Evolutionary conservation across 1,139 yeast genomes (phyloP).

Genomic region (Blastobotrys serpentis): DNA sequence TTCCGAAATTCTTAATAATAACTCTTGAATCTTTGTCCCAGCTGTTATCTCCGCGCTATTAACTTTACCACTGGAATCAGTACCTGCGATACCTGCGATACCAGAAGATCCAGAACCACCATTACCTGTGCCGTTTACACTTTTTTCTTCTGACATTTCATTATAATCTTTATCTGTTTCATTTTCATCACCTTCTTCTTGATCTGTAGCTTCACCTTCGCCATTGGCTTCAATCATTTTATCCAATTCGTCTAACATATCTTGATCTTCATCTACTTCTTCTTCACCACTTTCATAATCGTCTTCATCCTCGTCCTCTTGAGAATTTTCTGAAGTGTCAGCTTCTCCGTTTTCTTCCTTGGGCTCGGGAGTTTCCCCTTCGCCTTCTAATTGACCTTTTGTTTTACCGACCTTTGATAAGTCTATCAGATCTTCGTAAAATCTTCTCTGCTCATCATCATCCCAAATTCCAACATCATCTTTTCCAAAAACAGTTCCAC

Average conservation of each 20-base stretch:
- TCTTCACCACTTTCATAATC: conserved; percentile 20
- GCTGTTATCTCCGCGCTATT: conserved; percentile 11
- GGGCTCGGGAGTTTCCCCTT: no score
- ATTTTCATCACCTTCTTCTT: conserved; percentile 9
- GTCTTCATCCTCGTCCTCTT: conserved; percentile 15
- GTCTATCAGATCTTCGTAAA: conserved; percentile 53
- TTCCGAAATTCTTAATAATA: conserved; percentile 18
- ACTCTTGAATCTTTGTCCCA: conserved; percentile 15
- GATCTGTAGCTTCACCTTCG: conserved; percentile 12
- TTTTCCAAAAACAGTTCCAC: conserved; percentile 24
- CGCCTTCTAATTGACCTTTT: conserved; percentile 20
- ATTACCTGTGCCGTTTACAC: not conserved
- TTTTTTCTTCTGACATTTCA: conserved; percentile 31
- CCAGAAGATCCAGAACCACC: no score
- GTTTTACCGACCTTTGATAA: conserved; percentile 23
- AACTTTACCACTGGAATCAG: not conserved
- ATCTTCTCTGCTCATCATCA: conserved; percentile 58
- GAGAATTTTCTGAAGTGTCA: conserved; percentile 11
- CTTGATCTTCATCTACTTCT: conserved; percentile 14
- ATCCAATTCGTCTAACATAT: conserved; percentile 14
- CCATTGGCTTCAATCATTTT: conserved; percentile 22
- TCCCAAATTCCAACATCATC: conserved; percentile 59
- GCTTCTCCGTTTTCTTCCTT: conserved; percentile 17
- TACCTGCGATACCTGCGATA: no score
- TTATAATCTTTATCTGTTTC: conserved; percentile 6